Evolutionary conservation across 1,284 basidiomycete species (phyloP).

Genomic region (Pseudozyma pruni): DNA sequence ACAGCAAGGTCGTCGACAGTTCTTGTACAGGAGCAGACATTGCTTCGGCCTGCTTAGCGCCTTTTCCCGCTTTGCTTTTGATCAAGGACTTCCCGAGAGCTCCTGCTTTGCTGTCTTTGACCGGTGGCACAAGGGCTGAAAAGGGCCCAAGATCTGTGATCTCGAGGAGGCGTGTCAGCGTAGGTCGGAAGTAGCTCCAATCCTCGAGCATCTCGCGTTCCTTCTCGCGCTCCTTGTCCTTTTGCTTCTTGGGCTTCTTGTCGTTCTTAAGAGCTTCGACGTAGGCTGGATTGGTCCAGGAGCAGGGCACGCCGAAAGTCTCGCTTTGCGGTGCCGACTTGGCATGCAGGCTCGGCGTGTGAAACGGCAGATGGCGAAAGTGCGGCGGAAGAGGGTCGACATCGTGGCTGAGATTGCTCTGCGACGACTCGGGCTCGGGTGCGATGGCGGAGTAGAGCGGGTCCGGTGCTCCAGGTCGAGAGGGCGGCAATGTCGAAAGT

Average conservation of each 20-base stretch:
- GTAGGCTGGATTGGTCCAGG: constrained; percentile 39
- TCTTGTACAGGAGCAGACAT: background rate
- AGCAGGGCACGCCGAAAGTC: constrained; percentile 11
- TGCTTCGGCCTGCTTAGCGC: background rate
- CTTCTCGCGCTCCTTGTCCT: constrained; percentile 54
- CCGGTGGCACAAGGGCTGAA: constrained; percentile 12
- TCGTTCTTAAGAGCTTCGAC: constrained; percentile 50
- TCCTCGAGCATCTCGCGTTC: constrained; percentile 58
- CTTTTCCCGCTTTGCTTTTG: constrained; percentile 8
- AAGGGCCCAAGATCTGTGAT: constrained; percentile 47
- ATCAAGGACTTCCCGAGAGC: background rate
- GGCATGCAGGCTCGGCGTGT: constrained; percentile 17
- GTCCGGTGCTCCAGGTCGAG: constrained; percentile 41
- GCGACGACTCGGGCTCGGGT: constrained; percentile 28
- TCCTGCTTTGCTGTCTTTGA: background rate
- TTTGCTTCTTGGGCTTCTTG: constrained; percentile 52
- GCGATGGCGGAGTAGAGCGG: constrained; percentile 39
- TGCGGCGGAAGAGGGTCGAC: constrained; percentile 32
- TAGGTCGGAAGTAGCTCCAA: constrained; percentile 59
- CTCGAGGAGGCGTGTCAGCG: constrained; percentile 46
- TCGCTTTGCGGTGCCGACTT: background rate
- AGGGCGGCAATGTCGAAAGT: constrained; percentile 38
- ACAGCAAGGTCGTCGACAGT: constrained; percentile 16
- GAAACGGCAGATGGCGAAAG: constrained; percentile 42
- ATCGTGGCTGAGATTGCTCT: constrained; percentile 36